Conservation (phyloP, 805 yeast genomes). For the Lachancea kluyveri region DNA sequence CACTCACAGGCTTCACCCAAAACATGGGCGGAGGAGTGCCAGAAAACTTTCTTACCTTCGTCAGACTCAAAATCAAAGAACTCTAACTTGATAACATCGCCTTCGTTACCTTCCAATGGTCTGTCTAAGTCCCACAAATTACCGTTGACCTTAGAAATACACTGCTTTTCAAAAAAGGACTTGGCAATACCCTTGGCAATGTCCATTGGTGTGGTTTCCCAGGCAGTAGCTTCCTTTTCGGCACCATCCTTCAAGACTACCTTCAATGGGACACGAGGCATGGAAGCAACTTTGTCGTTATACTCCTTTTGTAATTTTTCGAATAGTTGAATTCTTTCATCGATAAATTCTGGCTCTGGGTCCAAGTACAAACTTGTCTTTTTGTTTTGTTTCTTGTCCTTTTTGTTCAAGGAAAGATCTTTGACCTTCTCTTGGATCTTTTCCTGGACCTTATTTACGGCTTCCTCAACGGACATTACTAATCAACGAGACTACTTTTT, state of each 20-base stretch:
- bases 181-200: constrained; percentile 82
- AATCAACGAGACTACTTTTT: too few relatives aligned
- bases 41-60: constrained; percentile 94
- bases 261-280: constrained; percentile 58
- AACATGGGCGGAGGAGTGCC: constrained; percentile 99
- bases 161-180: constrained; percentile 82
- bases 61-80: constrained; percentile 86
- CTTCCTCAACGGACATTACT: constrained; percentile 21
- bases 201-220: constrained; percentile 85
- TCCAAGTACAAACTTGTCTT: constrained; percentile 46
- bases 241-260: constrained; percentile 86
- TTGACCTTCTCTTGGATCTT: constrained; percentile 36
- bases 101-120: constrained; percentile 69
- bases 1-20: constrained; percentile 98
- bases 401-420: constrained; percentile 31
- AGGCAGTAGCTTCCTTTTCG: constrained; percentile 68
- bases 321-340: constrained; percentile 69
- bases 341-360: constrained; percentile 82
- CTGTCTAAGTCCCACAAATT: constrained; percentile 92
- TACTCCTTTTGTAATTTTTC: constrained; percentile 73
- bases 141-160: constrained; percentile 87
- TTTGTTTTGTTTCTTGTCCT: constrained; percentile 36
- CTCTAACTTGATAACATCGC: constrained; percentile 44
- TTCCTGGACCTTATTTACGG: constrained; percentile 12
- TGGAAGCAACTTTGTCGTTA: constrained; percentile 62